These are phyloP conservation scores for Cercospora sp. DNA, from an alignment of 2,329 filamentous ascomycete genomes.

Conservation along the genomic window DNA sequence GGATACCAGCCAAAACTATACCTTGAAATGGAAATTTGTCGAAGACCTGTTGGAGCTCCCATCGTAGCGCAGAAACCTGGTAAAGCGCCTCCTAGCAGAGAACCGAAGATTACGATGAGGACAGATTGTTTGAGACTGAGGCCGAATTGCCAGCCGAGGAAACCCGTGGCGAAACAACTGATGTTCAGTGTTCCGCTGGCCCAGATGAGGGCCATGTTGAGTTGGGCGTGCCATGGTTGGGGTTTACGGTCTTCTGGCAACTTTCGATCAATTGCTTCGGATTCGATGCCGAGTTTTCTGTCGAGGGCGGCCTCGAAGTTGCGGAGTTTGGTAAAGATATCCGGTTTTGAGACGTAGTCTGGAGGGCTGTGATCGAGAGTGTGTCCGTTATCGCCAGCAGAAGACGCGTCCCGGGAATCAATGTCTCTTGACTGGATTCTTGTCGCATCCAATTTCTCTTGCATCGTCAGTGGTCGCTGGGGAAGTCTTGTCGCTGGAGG, in stretches of 20 bases:
- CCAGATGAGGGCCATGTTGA: constrained; percentile 41
- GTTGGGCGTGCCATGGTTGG: constrained; percentile 42
- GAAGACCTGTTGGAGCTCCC: constrained; percentile 41
- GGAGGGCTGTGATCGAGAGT: background rate
- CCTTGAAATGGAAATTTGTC: constrained; percentile 48
- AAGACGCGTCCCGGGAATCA: constrained; percentile 25
- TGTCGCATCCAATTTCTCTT: constrained; percentile 36
- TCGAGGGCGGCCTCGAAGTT: constrained; percentile 47
- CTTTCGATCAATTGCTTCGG: constrained; percentile 51
- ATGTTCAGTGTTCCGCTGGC: constrained; percentile 41
- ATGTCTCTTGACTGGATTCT: constrained; percentile 25
- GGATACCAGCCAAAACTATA: constrained; percentile 56
- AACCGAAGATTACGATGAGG: constrained; percentile 37
- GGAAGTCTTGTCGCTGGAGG: constrained; percentile 9
- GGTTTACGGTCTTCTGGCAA: constrained; percentile 47
- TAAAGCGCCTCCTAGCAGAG: constrained; percentile 37
- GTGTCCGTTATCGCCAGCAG: constrained; percentile 8
- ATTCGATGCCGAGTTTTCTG: constrained; percentile 50
- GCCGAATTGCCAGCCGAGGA: constrained; percentile 53
- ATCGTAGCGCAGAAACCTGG: constrained; percentile 40
- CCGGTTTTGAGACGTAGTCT: constrained; percentile 26
- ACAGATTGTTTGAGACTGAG: constrained; percentile 47
- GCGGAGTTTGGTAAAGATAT: constrained; percentile 39
- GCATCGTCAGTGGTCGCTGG: constrained; percentile 33
- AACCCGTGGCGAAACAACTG: constrained; percentile 42